Evolutionary conservation across 139 green algal species (phyloP).

Genomic region (Edaphochlamys debaryana): DNA sequence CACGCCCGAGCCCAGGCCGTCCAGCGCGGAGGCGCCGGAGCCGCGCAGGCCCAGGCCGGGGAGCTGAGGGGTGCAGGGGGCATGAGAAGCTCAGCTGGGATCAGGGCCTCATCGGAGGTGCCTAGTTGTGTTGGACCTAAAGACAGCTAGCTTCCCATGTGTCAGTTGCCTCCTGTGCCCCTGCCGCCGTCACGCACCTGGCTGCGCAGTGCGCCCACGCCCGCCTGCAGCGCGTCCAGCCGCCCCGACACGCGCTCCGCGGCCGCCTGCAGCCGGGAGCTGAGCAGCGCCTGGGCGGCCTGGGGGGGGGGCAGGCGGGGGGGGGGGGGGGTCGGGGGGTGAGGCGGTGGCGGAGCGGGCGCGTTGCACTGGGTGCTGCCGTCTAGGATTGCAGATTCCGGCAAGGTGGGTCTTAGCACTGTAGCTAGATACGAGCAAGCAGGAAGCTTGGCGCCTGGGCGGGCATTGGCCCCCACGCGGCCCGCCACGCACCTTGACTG

Average conservation of each 20-base stretch:
- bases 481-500: slow-evolving; percentile 3
- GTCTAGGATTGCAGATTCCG: too few species aligned
- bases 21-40: too few species aligned
- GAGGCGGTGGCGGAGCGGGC: too few species aligned
- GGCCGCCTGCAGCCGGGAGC: too few species aligned
- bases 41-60: neutral
- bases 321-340: too few species aligned
- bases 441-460: too few species aligned
- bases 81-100: neutral
- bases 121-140: too few species aligned
- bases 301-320: too few species aligned
- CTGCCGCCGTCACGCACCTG: neutral
- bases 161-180: neutral
- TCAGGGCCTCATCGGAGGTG: too few species aligned
- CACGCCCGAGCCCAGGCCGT: neutral
- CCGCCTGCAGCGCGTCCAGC: neutral
- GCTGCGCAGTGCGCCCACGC: neutral
- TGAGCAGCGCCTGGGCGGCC: too few species aligned
- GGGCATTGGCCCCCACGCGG: neutral
- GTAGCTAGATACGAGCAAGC: too few species aligned
- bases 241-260: neutral
- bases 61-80: neutral
- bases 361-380: neutral
- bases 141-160: neutral
- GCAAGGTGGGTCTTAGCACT: too few species aligned